phyloP scores from a whole-genome alignment of 2,329 filamentous ascomycete genomes.

The Epichloe sibirici region DNA sequence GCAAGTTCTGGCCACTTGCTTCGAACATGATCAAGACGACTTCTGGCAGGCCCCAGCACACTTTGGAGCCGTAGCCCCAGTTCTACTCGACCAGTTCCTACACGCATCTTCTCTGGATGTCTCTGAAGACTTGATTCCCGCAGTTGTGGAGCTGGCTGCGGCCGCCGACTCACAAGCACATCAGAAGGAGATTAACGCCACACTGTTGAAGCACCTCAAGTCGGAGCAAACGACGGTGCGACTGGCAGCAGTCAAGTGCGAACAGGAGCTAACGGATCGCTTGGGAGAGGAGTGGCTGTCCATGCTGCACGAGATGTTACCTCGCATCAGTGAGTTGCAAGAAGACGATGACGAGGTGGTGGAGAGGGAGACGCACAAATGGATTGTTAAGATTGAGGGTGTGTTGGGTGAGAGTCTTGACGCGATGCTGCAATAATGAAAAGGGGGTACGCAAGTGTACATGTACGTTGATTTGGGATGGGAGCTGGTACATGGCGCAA shows the following conservation, averaged over 20 bases:
- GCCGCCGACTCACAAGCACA: constrained; percentile 79
- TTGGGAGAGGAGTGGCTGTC: constrained; percentile 90
- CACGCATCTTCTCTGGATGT: constrained; percentile 33
- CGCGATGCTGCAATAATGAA: constrained; percentile 68
- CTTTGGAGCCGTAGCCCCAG: constrained; percentile 59
- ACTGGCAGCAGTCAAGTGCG: constrained; percentile 68
- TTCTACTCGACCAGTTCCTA: constrained; percentile 56
- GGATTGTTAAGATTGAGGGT: constrained; percentile 83
- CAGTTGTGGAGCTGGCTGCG: constrained; percentile 67
- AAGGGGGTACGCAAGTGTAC: background rate
- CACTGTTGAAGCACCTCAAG: constrained; percentile 67
- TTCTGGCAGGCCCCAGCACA: constrained; percentile 93
- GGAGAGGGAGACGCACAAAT: constrained; percentile 76
- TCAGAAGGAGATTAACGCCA: constrained; percentile 75
- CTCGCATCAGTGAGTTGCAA: constrained; percentile 87
- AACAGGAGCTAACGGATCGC: constrained; percentile 66
- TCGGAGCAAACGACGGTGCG: constrained; percentile 60
- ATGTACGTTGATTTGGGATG: background rate
- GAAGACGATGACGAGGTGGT: constrained; percentile 94
- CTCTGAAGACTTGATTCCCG: constrained; percentile 49
- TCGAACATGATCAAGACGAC: constrained; percentile 83
- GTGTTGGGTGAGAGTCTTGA: constrained; percentile 85
- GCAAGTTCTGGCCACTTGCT: constrained; percentile 59
- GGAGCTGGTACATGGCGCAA: background rate
- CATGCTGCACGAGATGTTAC: constrained; percentile 87